Percentiles rank a stretch among this genome's conserved stretches.
phyloP scores from a whole-genome alignment of 2,329 filamentous ascomycete species.

The Mariannaea sp. region DNA sequence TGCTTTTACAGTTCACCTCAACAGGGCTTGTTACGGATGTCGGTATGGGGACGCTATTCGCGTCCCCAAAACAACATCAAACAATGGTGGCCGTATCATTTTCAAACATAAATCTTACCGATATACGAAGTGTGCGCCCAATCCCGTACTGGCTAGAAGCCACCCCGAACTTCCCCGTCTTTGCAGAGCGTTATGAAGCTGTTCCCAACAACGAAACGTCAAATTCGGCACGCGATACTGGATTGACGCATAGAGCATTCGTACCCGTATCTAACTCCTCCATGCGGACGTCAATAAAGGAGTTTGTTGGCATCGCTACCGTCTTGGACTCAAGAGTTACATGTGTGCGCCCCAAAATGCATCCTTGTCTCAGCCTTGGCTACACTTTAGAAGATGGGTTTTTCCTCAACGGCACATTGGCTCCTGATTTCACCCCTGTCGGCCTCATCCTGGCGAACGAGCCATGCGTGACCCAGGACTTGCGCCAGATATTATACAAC shows the following conservation, averaged over 20 bases:
- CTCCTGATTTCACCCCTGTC: not conserved
- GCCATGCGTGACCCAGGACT: not conserved
- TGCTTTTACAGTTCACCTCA: slow-evolving; percentile 4
- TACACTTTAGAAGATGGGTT: not conserved
- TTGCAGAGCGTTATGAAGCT: slow-evolving; percentile 1
- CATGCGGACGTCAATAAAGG: slow-evolving; percentile 1
- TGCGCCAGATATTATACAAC: not conserved
- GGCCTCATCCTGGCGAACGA: slow-evolving; percentile 5
- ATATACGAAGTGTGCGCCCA: not conserved
- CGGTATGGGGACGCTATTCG: not conserved
- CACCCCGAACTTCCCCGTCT: slow-evolving; percentile 2
- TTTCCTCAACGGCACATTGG: slow-evolving; percentile 5
- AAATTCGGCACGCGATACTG: not conserved
- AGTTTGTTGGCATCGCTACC: not conserved
- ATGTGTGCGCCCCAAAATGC: slow-evolving; percentile 1
- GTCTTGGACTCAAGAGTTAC: slow-evolving; percentile 5
- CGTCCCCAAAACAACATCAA: not conserved
- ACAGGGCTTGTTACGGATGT: slow-evolving; percentile 4
- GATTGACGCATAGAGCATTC: slow-evolving; percentile 6
- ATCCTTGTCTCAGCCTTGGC: not conserved
- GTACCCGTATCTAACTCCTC: slow-evolving; percentile 3
- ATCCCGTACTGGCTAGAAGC: slow-evolving; percentile 6
- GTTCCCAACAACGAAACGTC: not conserved
- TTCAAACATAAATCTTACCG: not conserved
- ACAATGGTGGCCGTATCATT: slow-evolving; percentile 1